Conservation (phyloP, 2,329 filamentous ascomycete species). For the Apiospora malaysiana region DNA sequence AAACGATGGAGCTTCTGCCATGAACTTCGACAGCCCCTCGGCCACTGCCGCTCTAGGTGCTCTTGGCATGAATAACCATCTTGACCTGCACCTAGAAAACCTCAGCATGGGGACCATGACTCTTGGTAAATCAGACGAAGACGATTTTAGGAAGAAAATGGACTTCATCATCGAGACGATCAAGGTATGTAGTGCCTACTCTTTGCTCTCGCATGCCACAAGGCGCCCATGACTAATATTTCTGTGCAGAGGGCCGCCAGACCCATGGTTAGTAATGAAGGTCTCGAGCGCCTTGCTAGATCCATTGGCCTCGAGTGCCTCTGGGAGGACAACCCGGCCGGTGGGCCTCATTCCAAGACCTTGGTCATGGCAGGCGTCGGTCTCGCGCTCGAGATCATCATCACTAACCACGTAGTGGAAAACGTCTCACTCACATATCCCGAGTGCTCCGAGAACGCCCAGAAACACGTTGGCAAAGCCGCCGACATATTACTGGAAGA, state of each 20-base stretch:
- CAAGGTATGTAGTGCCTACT: constrained; percentile 49
- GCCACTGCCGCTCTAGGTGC: constrained; percentile 66
- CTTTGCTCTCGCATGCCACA: constrained; percentile 29
- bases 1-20: constrained; percentile 33
- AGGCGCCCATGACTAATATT: constrained; percentile 23
- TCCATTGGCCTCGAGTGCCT: constrained; percentile 70
- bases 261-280: constrained; percentile 75
- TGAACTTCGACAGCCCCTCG: constrained; percentile 69
- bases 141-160: constrained; percentile 61
- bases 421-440: constrained; percentile 68
- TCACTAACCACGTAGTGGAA: constrained; percentile 66
- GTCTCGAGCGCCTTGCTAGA: constrained; percentile 73
- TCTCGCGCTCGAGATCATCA: constrained; percentile 65
- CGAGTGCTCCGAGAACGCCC: constrained; percentile 62
- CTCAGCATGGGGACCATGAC: constrained; percentile 56
- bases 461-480: constrained; percentile 65
- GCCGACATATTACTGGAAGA: constrained; percentile 70
- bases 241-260: constrained; percentile 46
- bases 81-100: constrained; percentile 60
- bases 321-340: constrained; percentile 59
- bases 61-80: constrained; percentile 53
- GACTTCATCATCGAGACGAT: constrained; percentile 57
- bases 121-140: constrained; percentile 50
- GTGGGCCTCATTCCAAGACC: constrained; percentile 56
- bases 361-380: constrained; percentile 68